Base-by-base conservation (phyloP, 2,329 filamentous ascomycete genomes). In the Ceratocystis albifundus region DNA sequence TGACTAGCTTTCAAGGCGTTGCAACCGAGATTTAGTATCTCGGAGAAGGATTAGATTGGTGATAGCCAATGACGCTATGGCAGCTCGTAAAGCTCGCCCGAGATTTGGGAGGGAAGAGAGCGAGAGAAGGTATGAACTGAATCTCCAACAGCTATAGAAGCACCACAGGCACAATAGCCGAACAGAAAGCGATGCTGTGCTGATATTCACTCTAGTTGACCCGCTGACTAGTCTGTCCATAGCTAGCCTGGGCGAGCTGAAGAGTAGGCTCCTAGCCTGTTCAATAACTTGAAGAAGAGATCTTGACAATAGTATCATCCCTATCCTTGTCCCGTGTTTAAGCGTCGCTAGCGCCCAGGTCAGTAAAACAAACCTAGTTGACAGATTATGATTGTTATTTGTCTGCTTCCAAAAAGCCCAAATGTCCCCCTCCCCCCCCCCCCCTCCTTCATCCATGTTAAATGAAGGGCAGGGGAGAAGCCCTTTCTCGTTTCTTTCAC, bases 1-100 rank as follows among this genome's bases (percentile, higher is more conserved):
- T 22, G 10, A 53, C 20, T 25, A 41, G 36, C 10, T 53, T 12
- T 12, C 48, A 15, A 53, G 48, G 48, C 48, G 48, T 53, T 25
- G 10, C 48, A 53, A 53, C 48, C 48, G 55, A 59, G 55, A 59
- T 59, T 59, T n/a, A 59, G 25, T 30, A 59, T 32, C 30, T 59
- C 28, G 7, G 55, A 36, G 22, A n/a, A 59, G 55, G 55, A 59
- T 59, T 32, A 12, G 36, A 41, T 41, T 4, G 17, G 17, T 59
- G 28, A 20, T 28, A 30, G 55, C 55, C 28, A 59, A 59, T 59
- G 55, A 59, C 55, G 55, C 25, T 36, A 59, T 59, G 30, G 55
- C 28, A 15, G 36, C 10, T 10, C 32, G 15, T 3, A 25, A 22
- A 59, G 55, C 55, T 36, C 20, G 55, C 17, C 10, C 15, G n/a